Evolutionary conservation across 805 yeast genomes (phyloP).

Genomic region (Vanderwaltozyma yarrowii): DNA sequence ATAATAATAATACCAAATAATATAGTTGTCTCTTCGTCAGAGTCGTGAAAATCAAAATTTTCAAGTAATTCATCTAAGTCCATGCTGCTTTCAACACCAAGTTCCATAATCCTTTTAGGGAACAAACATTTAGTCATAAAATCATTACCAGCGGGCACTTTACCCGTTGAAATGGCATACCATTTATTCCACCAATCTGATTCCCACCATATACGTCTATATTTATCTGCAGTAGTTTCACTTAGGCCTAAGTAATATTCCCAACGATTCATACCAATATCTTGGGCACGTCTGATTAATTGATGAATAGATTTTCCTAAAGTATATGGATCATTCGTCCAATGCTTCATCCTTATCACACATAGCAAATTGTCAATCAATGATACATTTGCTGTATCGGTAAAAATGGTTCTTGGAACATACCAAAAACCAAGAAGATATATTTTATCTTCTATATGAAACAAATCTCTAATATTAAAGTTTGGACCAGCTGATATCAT

Average conservation of each 20-base stretch:
- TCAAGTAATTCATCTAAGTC: constrained; percentile 3
- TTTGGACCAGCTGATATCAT: background rate
- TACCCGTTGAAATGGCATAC: constrained; percentile 8
- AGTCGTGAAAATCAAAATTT: constrained; percentile 1
- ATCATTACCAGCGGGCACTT: constrained; percentile 5
- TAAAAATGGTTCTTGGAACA: background rate
- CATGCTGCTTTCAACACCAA: constrained; percentile 11
- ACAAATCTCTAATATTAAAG: background rate
- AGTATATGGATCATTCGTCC: constrained; percentile 1
- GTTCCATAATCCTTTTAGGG: constrained; percentile 7
- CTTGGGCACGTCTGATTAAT: background rate
- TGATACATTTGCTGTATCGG: background rate
- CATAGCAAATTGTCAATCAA: background rate
- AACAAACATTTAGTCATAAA: constrained; percentile 6
- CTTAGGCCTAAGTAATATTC: constrained; percentile 8
- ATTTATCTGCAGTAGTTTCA: constrained; percentile 7
- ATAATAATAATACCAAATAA: constrained; percentile 5
- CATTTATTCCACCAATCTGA: constrained; percentile 15
- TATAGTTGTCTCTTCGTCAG: background rate
- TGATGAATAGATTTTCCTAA: constrained; percentile 3
- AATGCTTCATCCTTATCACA: background rate
- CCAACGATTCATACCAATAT: constrained; percentile 9
- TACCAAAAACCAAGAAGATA: background rate
- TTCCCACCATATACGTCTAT: constrained; percentile 12
- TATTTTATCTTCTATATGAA: background rate